Evolutionary conservation across 202 grass and related monocot genomes (phyloP).

Genomic region (Elaeis oleifera): DNA sequence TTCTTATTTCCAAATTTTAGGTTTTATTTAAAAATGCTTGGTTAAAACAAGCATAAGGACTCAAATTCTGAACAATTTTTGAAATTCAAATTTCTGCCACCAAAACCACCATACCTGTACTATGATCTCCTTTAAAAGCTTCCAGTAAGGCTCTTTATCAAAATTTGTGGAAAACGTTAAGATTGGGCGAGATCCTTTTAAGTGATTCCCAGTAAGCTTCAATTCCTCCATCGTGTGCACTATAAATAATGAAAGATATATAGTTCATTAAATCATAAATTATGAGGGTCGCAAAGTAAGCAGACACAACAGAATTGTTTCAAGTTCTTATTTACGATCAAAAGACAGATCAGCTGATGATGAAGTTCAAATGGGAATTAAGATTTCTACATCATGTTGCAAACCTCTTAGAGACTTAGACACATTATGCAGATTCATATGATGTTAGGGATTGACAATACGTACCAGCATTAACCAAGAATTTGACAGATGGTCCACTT

Average conservation of each 20-base stretch:
- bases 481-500: slow-evolving; percentile 79
- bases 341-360: no score
- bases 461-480: slow-evolving; percentile 84
- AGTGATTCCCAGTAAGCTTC: slow-evolving; percentile 92
- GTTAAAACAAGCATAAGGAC: background rate
- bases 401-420: no score
- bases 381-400: no score
- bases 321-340: no score
- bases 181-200: slow-evolving; percentile 75
- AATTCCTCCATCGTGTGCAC: slow-evolving; percentile 97
- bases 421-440: no score
- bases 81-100: background rate
- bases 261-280: background rate
- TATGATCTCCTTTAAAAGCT: slow-evolving; percentile 77
- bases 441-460: background rate
- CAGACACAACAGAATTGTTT: no score
- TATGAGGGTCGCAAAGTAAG: no score
- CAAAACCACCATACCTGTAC: slow-evolving; percentile 33
- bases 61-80: background rate
- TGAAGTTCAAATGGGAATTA: no score
- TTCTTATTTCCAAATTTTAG: no score
- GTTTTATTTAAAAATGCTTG: no score
- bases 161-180: slow-evolving; percentile 91
- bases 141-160: slow-evolving; percentile 73
- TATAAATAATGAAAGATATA: slow-evolving; percentile 12